Evolutionary conservation across 2,329 filamentous ascomycete genomes (phyloP).

Genomic region (Orbilia javanica): DNA sequence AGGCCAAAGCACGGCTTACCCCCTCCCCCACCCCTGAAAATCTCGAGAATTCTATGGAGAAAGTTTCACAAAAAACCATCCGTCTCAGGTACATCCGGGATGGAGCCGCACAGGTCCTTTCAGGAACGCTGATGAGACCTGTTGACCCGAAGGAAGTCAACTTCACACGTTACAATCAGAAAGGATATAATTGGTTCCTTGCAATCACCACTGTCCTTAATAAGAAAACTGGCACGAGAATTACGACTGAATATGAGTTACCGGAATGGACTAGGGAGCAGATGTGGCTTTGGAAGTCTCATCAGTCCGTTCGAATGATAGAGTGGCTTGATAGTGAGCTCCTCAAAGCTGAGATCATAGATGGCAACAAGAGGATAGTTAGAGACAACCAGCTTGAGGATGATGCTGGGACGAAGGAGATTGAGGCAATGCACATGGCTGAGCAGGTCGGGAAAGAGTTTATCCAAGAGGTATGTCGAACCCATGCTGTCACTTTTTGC

Average conservation of each 20-base stretch:
- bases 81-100: slow-evolving; percentile 30
- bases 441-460: not conserved
- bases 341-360: slow-evolving; percentile 29
- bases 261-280: slow-evolving; percentile 32
- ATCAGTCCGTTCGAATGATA: slow-evolving; percentile 8
- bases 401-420: not conserved
- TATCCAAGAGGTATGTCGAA: slow-evolving; percentile 14
- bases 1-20: not conserved
- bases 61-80: not conserved
- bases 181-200: slow-evolving; percentile 39
- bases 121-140: not conserved
- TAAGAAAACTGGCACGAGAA: not conserved
- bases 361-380: not conserved
- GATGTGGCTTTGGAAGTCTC: slow-evolving; percentile 38
- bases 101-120: slow-evolving; percentile 13
- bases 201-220: not conserved
- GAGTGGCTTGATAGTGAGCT: slow-evolving; percentile 21
- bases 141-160: not conserved
- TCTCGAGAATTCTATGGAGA: not conserved
- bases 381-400: not conserved
- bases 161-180: slow-evolving; percentile 11
- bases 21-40: not conserved
- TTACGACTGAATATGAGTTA: slow-evolving; percentile 15
- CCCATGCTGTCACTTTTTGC: not conserved
- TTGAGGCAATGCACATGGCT: not conserved